These are phyloP conservation scores for Scedosporium boydii DNA, from an alignment of 2,329 filamentous ascomycete species.

Conservation along the genomic window DNA sequence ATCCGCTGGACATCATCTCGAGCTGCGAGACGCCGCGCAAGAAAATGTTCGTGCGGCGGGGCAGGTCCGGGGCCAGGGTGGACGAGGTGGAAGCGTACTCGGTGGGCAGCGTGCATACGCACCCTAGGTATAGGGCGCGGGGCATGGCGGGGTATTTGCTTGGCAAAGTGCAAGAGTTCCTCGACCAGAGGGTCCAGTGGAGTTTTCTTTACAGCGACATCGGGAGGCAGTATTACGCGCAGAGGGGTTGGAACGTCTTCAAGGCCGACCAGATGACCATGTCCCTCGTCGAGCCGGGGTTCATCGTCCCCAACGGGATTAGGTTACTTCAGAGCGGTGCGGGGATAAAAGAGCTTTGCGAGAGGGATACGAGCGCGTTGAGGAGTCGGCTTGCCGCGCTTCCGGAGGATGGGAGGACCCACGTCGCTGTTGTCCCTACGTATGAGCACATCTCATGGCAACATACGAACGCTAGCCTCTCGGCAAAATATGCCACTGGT, in stretches of 20 bases:
- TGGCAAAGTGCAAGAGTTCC: constrained; percentile 17
- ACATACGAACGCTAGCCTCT: constrained; percentile 19
- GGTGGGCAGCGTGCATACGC: constrained; percentile 26
- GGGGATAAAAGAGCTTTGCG: constrained; percentile 17
- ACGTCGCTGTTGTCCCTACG: constrained; percentile 22
- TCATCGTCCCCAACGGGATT: constrained; percentile 10
- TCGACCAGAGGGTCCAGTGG: constrained; percentile 21
- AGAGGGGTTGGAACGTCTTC: constrained; percentile 24
- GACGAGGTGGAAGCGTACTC: constrained; percentile 18
- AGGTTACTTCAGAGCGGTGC: constrained; percentile 12
- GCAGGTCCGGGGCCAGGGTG: constrained; percentile 9
- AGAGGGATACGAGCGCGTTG: constrained; percentile 16
- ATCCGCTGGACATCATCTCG: constrained; percentile 1
- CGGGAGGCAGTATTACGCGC: constrained; percentile 20
- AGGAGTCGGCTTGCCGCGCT: constrained; percentile 13
- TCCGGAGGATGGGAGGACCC: constrained; percentile 13
- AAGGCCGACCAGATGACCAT: constrained; percentile 22
- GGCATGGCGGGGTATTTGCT: constrained; percentile 26
- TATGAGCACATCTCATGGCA: constrained; percentile 21
- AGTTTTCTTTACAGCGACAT: constrained; percentile 26
- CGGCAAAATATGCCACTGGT: constrained; percentile 14
- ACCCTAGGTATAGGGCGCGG: constrained; percentile 19
- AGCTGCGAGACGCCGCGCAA: constrained; percentile 2
- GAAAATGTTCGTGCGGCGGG: background rate
- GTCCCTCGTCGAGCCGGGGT: constrained; percentile 12